Evolutionary conservation across 179 eudicot genomes (phyloP).

Genomic region (Corrigiola litoralis): DNA sequence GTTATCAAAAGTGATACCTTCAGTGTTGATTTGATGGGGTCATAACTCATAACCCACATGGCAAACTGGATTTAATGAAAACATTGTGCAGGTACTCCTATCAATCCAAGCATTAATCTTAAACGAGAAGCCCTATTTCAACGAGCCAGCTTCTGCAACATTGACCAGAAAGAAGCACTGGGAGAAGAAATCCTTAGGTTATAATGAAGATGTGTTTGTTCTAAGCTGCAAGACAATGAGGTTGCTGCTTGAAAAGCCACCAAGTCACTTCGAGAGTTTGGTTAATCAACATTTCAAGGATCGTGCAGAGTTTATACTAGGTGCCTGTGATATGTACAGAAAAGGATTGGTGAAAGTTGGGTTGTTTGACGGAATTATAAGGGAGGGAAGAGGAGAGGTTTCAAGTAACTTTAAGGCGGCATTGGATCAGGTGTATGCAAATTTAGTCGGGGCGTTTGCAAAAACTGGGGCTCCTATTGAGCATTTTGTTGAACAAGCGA

Average conservation of each 20-base stretch:
- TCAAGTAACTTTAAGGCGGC: conserved; percentile 18
- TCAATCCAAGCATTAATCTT: conserved; percentile 79
- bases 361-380: not conserved
- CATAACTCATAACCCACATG: not conserved
- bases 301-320: conserved; percentile 30
- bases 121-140: conserved; percentile 59
- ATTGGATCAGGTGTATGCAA: conserved; percentile 23
- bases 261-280: conserved; percentile 41
- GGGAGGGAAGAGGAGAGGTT: not conserved
- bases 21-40: not conserved
- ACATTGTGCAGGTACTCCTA: conserved; percentile 36
- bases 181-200: conserved; percentile 29
- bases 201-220: conserved; percentile 45
- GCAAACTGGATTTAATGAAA: not conserved
- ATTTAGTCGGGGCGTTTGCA: conserved; percentile 24
- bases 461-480: conserved; percentile 23
- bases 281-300: conserved; percentile 40
- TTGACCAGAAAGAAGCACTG: conserved; percentile 3
- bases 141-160: conserved; percentile 42
- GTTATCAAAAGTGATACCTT: no score
- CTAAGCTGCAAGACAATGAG: conserved; percentile 54
- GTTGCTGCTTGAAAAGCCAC: conserved; percentile 33
- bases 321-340: conserved; percentile 38
- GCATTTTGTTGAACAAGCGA: conserved; percentile 8
- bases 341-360: conserved; percentile 30